Evolutionary conservation across 2,329 filamentous ascomycete species (phyloP), one percentile per base, ranked within the genome.

Genomic region (Xylaria sp.): DNA sequence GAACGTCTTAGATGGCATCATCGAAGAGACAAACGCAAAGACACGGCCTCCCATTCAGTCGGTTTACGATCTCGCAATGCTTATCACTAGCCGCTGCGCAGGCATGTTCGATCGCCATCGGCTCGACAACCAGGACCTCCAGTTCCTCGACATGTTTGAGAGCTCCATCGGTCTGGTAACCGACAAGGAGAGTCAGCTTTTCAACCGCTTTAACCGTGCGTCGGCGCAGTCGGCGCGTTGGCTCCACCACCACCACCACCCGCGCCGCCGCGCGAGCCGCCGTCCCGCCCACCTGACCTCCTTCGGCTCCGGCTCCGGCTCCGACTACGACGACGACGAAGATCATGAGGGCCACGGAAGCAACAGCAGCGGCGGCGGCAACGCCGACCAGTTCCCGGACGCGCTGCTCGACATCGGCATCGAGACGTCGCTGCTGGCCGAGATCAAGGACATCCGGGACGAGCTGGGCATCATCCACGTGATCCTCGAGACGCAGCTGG

Each of bases 71-170:
- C 73, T 88, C 13, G 83, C 84, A 1, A 80, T 82, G 63, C 74
- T 85, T 7, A 86, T 88, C 56, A 83, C 83, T 2, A 77, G 78
- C 54, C 75, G 84, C 39, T 84, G 85, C 67, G 81, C 77, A 7
- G 83, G 82, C 4, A 77, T 83, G 29, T 88, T 87, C 60, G 83
- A 86, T 61, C 76, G 82, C 6, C 80, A 84, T 55, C 76, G 78
- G 2, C 72, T 82, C 44, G 79, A 78, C 19, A 79, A 85, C 57
- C 82, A 85, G 51, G 76, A 84, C 24, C 85, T 83, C 45, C 82
- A 86, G 55, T 87, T 88, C 48, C 66, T 88, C 1, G 85, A 88
- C 57, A 88, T 88, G 81, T 88, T 89, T 56, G 84, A 87, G 59
- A 78, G 77, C 13, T 83, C 80, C 1, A 86, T 88, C 39, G 85